These are phyloP conservation scores for Ophiostoma triangulosporum DNA, from an alignment of 2,329 filamentous ascomycete genomes.

Conservation along the genomic window DNA sequence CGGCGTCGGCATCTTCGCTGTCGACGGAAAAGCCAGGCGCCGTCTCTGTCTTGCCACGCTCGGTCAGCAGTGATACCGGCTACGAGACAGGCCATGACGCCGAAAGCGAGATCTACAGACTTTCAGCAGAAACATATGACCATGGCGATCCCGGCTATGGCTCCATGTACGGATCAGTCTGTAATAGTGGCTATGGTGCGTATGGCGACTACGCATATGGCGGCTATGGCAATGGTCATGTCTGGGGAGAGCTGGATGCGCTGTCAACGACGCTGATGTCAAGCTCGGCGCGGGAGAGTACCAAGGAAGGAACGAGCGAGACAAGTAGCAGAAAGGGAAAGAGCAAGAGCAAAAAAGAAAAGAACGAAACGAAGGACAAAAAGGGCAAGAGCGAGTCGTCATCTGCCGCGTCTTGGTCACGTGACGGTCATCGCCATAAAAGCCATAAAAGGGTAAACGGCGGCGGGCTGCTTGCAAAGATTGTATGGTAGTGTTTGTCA, in stretches of 20 bases:
- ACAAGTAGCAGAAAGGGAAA: background rate
- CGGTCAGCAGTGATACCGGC: constrained; percentile 6
- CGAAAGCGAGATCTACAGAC: background rate
- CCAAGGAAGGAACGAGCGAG: background rate
- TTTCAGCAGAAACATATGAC: background rate
- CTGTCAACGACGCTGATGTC: background rate
- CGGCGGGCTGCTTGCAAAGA: background rate
- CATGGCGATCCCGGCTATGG: constrained; percentile 5
- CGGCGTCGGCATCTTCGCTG: background rate
- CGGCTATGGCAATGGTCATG: background rate
- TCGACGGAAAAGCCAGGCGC: background rate
- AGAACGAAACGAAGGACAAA: background rate
- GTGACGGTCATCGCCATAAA: background rate
- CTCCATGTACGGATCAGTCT: background rate
- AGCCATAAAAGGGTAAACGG: background rate
- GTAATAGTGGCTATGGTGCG: background rate
- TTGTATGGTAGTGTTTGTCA: background rate
- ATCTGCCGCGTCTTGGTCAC: background rate
- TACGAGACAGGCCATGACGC: constrained; percentile 7
- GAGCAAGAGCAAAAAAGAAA: background rate
- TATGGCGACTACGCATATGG: background rate
- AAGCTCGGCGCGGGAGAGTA: background rate
- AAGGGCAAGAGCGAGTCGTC: background rate
- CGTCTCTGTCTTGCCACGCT: background rate
- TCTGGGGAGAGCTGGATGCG: background rate